Base-by-base conservation (phyloP, 1,284 basidiomycete species). In the Entoloma clypeatum region DNA sequence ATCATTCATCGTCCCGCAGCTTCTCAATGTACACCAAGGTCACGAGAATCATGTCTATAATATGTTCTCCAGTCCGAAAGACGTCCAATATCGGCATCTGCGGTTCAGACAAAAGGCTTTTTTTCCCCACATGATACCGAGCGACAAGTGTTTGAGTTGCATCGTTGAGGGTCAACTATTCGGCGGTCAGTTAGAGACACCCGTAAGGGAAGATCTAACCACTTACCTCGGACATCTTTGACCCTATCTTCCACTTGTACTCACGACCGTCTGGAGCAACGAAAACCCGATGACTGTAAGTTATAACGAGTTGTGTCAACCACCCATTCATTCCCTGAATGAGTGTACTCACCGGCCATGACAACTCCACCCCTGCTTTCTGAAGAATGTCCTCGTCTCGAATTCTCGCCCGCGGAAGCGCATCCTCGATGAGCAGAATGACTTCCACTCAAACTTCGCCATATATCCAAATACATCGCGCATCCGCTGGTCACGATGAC, bases 1-100 rank as follows among this genome's bases (percentile, higher is more conserved):
- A n/a, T 48, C 28, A 53, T 16, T 53, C 52, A 34, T 53, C 52
- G 24, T 50, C 45, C 16, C 47, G 42, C 26, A 55, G 28, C 38
- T 50, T 54, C 41, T 59, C 56, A 10, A 55, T 47, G 28, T 57
- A 59, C 2, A 58, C 41, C 14, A 57, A 53, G 5, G 56, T 56
- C 5, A 55, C 40, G 1, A 59, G 31, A 18, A 59, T 56, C 7
- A 49, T 40, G 39, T 59, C 57, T 2, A 49, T 35, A 16, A 56
- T 55, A 21, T 48, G 44, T 24, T 54, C 45, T 34, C 53, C 53
- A 18, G 43, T 48, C 5, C 45, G 39, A 16, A 50, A 35, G n/a
- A 54, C 50, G 11, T 54, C 52, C n/a, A 54, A 36, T 10, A 28
- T 47, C 4, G 48, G 48, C 17, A 26, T 45, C 36, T 35, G 31